These are phyloP conservation scores for Apiotrichum porosum DNA, from an alignment of 1,284 basidiomycete genomes.

Conservation along the genomic window DNA sequence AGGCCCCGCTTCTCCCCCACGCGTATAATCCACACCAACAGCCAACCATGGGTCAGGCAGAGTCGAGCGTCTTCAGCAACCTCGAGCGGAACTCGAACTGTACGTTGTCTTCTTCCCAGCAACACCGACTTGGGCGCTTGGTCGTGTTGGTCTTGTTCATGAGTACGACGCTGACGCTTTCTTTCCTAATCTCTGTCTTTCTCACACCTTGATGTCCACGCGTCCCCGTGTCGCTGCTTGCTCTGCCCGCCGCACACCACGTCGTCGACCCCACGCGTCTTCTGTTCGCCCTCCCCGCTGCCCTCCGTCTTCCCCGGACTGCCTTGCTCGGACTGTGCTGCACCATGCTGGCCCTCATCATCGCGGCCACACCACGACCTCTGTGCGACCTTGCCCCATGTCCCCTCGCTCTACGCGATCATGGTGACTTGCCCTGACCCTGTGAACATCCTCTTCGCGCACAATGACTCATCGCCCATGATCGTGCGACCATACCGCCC, in stretches of 20 bases:
- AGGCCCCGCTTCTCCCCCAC: not conserved
- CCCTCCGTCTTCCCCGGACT: too few species aligned
- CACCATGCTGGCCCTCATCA: too few species aligned
- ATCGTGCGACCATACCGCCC: too few species aligned
- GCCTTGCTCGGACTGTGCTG: not conserved
- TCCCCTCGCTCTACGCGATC: not conserved
- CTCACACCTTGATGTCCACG: not conserved
- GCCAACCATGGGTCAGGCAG: slow-evolving; percentile 45
- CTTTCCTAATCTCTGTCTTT: not conserved
- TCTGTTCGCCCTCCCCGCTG: not conserved
- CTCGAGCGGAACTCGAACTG: slow-evolving; percentile 50
- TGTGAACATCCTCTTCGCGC: too few species aligned
- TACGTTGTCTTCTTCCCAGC: too few species aligned
- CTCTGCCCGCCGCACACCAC: not conserved
- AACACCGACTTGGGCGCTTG: too few species aligned
- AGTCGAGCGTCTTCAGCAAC: slow-evolving; percentile 47
- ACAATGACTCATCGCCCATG: too few species aligned
- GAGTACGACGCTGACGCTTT: not conserved
- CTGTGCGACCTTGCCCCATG: not conserved
- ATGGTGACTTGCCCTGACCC: not conserved
- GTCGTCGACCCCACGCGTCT: not conserved
- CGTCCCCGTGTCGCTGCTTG: not conserved
- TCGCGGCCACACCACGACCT: not conserved
- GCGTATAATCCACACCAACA: too few species aligned
- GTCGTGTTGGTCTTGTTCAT: too few species aligned